Evolutionary conservation across 2,329 filamentous ascomycete genomes (phyloP).

Genomic region (Trichoderma atrobrunneum): DNA sequence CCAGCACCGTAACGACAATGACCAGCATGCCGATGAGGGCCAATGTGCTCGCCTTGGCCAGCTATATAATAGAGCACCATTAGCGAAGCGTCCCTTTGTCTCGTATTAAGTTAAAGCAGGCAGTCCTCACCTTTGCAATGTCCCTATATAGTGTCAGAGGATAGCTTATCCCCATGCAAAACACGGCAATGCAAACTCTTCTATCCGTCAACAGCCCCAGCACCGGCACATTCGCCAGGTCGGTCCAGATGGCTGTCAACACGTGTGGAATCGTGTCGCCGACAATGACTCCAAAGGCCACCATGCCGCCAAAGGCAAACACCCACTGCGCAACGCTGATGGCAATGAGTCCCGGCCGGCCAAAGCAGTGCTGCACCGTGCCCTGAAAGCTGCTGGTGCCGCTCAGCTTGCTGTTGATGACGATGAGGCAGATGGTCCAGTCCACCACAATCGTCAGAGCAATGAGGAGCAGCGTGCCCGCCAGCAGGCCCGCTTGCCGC

Average conservation of each 20-base stretch:
- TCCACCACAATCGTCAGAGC: slow-evolving; percentile 80
- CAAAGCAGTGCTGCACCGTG: slow-evolving; percentile 94
- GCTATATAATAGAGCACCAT: slow-evolving; percentile 44
- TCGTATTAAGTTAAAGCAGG: not conserved
- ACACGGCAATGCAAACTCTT: slow-evolving; percentile 80
- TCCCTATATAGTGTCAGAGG: slow-evolving; percentile 92
- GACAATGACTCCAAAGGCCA: slow-evolving; percentile 96
- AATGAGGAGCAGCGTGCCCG: slow-evolving; percentile 75
- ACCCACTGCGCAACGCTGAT: slow-evolving; percentile 92
- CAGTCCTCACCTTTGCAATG: slow-evolving; percentile 76
- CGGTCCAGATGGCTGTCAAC: slow-evolving; percentile 76
- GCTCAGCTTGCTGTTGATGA: slow-evolving; percentile 95
- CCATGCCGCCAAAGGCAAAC: slow-evolving; percentile 98
- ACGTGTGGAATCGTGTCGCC: slow-evolving; percentile 96
- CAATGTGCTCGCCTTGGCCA: slow-evolving; percentile 92
- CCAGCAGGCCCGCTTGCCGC: slow-evolving; percentile 80
- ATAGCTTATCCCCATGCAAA: slow-evolving; percentile 81
- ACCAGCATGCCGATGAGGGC: slow-evolving; percentile 90
- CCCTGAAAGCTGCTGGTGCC: slow-evolving; percentile 93
- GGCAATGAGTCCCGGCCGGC: slow-evolving; percentile 79
- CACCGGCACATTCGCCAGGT: slow-evolving; percentile 67
- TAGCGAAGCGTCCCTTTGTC: not conserved
- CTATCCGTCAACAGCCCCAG: slow-evolving; percentile 80
- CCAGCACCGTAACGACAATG: slow-evolving; percentile 83
- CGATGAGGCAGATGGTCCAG: slow-evolving; percentile 97